Base-by-base conservation (phyloP, 202 grass and related monocot genomes). In the Panicum hallii region DNA sequence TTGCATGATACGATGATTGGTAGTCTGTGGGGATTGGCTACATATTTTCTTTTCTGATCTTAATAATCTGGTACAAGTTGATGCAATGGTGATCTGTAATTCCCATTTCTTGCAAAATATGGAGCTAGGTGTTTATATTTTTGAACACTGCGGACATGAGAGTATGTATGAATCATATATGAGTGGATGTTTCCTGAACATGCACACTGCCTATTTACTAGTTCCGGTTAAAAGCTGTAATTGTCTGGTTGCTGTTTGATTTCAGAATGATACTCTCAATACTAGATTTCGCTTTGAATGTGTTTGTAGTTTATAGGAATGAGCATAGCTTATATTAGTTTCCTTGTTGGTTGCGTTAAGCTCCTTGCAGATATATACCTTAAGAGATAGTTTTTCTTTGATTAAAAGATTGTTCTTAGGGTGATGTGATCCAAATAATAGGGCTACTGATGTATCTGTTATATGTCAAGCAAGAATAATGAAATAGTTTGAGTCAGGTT, bases 151-250 rank as follows among this genome's bases (percentile, higher is more conserved):
- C 0, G 3, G 2, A 69, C 11, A 63, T 45, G 83, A 53, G 55
- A 19, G 46, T 72, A 71, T 50, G 30, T 63, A 86, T 64, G 32
- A 63, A 53, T 57, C 54, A 57, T 79, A 79, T 72, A n/a, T 57
- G 48, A 43, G 56, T 19, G 28, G 62, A 52, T 53, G 3, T 79
- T 73, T 26, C 32, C 58, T 80, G 28, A 49, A 56, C 16, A 61
- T 44, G 63, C 32, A 77, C 42, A 61, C 30, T 63, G n/a, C 60
- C 60, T 63, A 63, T 63, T 49, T 40, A 41, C 40, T 63, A 40
- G 11, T 30, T 53, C 1, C 30, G 17, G 63, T 78, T 83, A 77
- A n/a, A 17, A 19, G n/a, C 22, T 45, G 23, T 83, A 81, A 68
- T 60, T 78, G 14, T 62, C 17, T 78, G 28, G 12, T 67, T 69